A percentile compares a stretch with the other conserved stretches of the same genome.
These are phyloP conservation scores for Neurospora sp. DNA, from an alignment of 495 filamentous ascomycete species.

Conservation along the genomic window DNA sequence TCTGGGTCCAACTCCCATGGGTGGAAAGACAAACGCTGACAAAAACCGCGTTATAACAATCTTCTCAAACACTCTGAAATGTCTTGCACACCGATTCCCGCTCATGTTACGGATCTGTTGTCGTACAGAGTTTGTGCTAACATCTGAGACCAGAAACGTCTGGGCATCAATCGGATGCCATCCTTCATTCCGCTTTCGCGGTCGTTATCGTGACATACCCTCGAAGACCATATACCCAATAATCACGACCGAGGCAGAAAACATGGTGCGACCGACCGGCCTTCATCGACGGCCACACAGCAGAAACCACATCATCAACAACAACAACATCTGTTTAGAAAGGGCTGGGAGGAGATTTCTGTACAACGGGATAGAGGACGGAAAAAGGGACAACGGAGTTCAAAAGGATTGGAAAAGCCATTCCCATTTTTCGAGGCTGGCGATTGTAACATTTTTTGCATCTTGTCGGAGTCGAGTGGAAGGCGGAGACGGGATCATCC, in stretches of 20 bases:
- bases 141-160: neutral
- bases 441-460: neutral
- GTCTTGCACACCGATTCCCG: neutral
- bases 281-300: neutral
- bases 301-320: neutral
- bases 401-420: neutral
- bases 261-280: neutral
- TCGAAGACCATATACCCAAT: neutral
- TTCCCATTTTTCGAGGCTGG: neutral
- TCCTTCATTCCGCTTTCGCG: neutral
- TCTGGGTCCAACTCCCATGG: constrained; percentile 14
- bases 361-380: neutral
- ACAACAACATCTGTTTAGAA: neutral
- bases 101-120: neutral
- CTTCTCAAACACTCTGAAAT: constrained; percentile 42
- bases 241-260: neutral
- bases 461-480: neutral
- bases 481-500: neutral
- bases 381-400: neutral
- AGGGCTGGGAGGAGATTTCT: neutral
- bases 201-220: neutral
- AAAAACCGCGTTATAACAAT: constrained; percentile 40
- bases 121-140: neutral
- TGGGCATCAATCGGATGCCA: neutral
- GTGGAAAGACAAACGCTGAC: constrained; percentile 26